phyloP scores from a whole-genome alignment of 2,329 filamentous ascomycete species.

The Didymellaceae sp. region DNA sequence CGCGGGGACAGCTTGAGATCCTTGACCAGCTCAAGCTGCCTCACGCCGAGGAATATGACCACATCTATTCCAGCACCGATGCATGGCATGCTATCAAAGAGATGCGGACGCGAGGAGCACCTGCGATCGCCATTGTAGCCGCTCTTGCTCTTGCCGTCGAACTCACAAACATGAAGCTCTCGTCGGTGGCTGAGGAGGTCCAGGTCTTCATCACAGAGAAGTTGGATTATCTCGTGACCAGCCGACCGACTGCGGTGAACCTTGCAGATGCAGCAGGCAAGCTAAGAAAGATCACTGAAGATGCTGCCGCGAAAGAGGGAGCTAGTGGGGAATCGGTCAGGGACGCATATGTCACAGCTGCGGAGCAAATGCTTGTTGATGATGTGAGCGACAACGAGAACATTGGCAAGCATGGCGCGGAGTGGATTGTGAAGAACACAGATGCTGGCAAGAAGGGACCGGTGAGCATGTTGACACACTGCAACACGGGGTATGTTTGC shows the following conservation, averaged over 20 bases:
- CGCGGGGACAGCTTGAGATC: slow-evolving; percentile 73
- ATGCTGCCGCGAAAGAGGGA: slow-evolving; percentile 52
- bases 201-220: slow-evolving; percentile 73
- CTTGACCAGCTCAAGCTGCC: slow-evolving; percentile 84
- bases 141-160: slow-evolving; percentile 88
- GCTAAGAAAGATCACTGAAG: slow-evolving; percentile 69
- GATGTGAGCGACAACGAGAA: slow-evolving; percentile 86
- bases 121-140: slow-evolving; percentile 97
- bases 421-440: slow-evolving; percentile 75
- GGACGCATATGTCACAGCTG: slow-evolving; percentile 75
- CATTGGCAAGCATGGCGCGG: slow-evolving; percentile 82
- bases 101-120: slow-evolving; percentile 82
- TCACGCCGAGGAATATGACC: slow-evolving; percentile 79
- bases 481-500: slow-evolving; percentile 82
- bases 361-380: slow-evolving; percentile 84
- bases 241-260: slow-evolving; percentile 93
- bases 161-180: slow-evolving; percentile 65
- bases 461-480: slow-evolving; percentile 92
- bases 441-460: slow-evolving; percentile 58
- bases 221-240: slow-evolving; percentile 85
- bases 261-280: slow-evolving; percentile 87
- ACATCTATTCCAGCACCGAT: slow-evolving; percentile 72
- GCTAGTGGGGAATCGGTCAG: slow-evolving; percentile 64
- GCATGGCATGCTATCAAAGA: slow-evolving; percentile 83
- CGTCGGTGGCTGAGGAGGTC: slow-evolving; percentile 66